These are phyloP conservation scores for Quercus phellos DNA, from an alignment of 331 rosid genomes.

Conservation along the genomic window DNA sequence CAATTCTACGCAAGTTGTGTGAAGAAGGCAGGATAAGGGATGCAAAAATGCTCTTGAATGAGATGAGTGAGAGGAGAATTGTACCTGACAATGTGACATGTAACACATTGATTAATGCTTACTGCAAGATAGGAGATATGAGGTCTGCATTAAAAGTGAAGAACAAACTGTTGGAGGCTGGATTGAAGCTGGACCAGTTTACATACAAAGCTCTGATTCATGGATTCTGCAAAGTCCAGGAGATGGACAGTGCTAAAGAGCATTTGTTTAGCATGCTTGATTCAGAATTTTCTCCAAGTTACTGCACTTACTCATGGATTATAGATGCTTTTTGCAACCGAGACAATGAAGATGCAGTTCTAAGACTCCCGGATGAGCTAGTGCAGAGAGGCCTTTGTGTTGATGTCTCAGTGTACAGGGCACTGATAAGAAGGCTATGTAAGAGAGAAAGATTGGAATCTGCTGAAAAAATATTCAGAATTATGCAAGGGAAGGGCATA, in stretches of 20 bases:
- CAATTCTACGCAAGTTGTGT: conserved; percentile 70
- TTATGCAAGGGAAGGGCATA: conserved; percentile 54
- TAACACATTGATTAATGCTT: conserved; percentile 84
- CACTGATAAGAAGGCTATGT: conserved; percentile 73
- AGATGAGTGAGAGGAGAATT: conserved; percentile 70
- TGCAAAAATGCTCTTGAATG: conserved; percentile 70
- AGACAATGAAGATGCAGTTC: conserved; percentile 49
- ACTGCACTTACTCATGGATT: conserved; percentile 68
- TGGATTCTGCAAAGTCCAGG: conserved; percentile 61
- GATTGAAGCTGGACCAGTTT: conserved; percentile 62
- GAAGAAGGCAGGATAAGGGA: conserved; percentile 77
- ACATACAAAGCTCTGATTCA: conserved; percentile 76
- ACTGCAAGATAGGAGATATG: conserved; percentile 77
- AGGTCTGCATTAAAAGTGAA: conserved; percentile 70
- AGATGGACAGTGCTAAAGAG: conserved; percentile 58
- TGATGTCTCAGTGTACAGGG: conserved; percentile 67
- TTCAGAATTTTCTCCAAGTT: conserved; percentile 60
- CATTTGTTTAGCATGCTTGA: conserved; percentile 58
- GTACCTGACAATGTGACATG: conserved; percentile 79
- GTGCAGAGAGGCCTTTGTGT: conserved; percentile 48
- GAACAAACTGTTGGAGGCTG: conserved; percentile 72
- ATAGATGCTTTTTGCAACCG: conserved; percentile 60
- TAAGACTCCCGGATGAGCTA: conserved; percentile 56
- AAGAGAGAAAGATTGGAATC: conserved; percentile 47
- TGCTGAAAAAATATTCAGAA: conserved; percentile 52